Percentiles rank a stretch among this genome's conserved stretches.
Conservation (phyloP, 768 basidiomycete genomes). For the Boletus reticulatus region DNA sequence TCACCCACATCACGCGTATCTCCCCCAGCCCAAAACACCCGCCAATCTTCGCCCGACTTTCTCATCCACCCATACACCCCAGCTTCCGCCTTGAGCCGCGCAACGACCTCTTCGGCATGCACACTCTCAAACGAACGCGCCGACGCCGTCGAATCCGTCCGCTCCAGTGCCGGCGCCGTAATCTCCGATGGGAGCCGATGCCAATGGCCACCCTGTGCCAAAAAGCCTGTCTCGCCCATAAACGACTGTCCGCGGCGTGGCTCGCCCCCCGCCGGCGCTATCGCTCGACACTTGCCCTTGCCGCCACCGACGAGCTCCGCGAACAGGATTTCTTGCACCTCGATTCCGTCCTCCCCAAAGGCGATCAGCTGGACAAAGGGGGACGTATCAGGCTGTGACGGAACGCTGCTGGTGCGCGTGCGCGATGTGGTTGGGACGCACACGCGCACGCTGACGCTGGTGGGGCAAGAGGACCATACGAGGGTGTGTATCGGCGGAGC, state of each 20-base stretch:
- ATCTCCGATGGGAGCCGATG: slow-evolving; percentile 26
- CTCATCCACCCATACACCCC: slow-evolving; percentile 80
- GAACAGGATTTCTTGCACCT: slow-evolving; percentile 67
- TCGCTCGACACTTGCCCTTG: slow-evolving; percentile 35
- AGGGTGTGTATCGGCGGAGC: slow-evolving; percentile 53
- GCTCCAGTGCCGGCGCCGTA: slow-evolving; percentile 34
- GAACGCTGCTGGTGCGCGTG: background rate
- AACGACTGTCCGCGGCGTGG: slow-evolving; percentile 56
- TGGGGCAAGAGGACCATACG: slow-evolving; percentile 58
- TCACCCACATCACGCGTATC: slow-evolving; percentile 32
- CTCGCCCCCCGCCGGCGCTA: slow-evolving; percentile 24
- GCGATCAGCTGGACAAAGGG: slow-evolving; percentile 68
- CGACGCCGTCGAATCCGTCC: slow-evolving; percentile 47
- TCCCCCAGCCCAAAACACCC: slow-evolving; percentile 83
- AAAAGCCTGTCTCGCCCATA: slow-evolving; percentile 55
- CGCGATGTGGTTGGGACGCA: slow-evolving; percentile 33
- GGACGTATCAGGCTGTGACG: background rate
- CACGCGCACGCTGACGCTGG: slow-evolving; percentile 51
- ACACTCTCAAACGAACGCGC: slow-evolving; percentile 46
- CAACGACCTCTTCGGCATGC: slow-evolving; percentile 50
- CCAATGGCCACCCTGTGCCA: slow-evolving; percentile 50
- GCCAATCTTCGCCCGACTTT: slow-evolving; percentile 72
- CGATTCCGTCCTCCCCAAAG: slow-evolving; percentile 69
- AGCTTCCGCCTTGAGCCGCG: slow-evolving; percentile 48
- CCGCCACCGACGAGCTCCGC: slow-evolving; percentile 37